A percentile compares a stretch with the other conserved stretches of the same genome.
Conservation (phyloP, 345 rosid genomes). For the Raphanus sativus region DNA sequence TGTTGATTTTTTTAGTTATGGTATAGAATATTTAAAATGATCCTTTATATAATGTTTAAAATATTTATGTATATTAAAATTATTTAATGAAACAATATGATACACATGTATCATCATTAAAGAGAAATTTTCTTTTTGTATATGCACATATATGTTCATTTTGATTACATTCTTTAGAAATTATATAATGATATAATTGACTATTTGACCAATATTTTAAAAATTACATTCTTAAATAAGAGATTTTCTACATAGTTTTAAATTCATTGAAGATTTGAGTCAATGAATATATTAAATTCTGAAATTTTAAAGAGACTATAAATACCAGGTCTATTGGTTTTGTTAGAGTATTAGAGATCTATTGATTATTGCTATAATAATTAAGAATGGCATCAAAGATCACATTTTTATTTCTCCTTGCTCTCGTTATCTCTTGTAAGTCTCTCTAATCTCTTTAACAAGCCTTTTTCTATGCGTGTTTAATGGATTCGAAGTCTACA, state of each 20-base stretch:
- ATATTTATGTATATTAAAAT: neutral
- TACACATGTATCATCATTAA: neutral
- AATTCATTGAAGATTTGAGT: neutral
- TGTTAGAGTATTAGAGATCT: neutral
- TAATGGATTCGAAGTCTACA: neutral
- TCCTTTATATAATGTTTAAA: neutral
- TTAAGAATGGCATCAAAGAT: neutral
- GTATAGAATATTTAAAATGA: neutral
- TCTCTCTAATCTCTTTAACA: neutral
- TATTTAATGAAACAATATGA: neutral
- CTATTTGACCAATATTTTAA: no score
- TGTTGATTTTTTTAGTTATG: neutral
- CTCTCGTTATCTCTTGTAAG: neutral
- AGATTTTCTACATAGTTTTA: neutral
- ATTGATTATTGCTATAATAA: neutral
- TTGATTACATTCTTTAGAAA: neutral
- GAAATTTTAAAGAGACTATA: neutral
- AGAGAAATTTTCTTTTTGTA: neutral
- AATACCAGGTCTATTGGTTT: neutral
- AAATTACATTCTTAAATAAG: neutral
- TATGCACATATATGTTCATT: neutral
- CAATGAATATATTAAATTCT: neutral
- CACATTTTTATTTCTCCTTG: neutral
- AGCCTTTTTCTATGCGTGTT: neutral
- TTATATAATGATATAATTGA: no score